Evolutionary conservation across 495 filamentous ascomycete genomes (phyloP).

Genomic region (Durotheca rogersii): DNA sequence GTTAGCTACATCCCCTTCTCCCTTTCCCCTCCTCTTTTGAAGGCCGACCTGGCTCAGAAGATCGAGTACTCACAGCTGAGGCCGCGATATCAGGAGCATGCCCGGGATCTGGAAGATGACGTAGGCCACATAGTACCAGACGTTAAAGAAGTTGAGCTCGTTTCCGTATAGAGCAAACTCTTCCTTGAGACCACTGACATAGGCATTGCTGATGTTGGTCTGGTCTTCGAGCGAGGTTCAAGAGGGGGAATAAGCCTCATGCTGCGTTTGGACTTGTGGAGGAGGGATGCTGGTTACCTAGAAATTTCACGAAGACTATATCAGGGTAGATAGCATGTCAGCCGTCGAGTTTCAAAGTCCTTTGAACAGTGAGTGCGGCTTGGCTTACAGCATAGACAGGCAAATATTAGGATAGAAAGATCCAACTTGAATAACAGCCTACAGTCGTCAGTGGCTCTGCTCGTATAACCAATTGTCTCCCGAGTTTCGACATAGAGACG

Average conservation of each 20-base stretch:
- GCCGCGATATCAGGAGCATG: slow-evolving; percentile 51
- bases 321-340: slow-evolving; percentile 24
- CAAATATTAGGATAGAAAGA: slow-evolving; percentile 40
- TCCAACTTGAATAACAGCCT: slow-evolving; percentile 39
- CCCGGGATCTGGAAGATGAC: slow-evolving; percentile 42
- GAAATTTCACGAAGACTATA: slow-evolving; percentile 41
- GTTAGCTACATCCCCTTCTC: slow-evolving; percentile 31
- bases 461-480: slow-evolving; percentile 34
- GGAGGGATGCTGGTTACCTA: slow-evolving; percentile 19
- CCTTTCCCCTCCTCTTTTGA: neutral
- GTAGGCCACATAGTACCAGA: slow-evolving; percentile 44
- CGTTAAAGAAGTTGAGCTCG: slow-evolving; percentile 49
- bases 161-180: slow-evolving; percentile 37
- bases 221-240: slow-evolving; percentile 21
- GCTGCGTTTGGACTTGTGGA: no score
- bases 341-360: slow-evolving; percentile 23
- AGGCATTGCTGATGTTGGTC: slow-evolving; percentile 42
- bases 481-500: neutral
- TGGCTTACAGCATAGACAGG: slow-evolving; percentile 39
- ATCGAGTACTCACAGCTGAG: slow-evolving; percentile 35
- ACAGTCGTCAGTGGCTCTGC: slow-evolving; percentile 32
- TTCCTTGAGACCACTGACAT: slow-evolving; percentile 39
- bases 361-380: no score
- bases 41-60: slow-evolving; percentile 33
- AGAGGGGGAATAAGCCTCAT: no score